Evolutionary conservation across 148 eudicot species (phyloP).

Genomic region (Tetragonia tetragonoides): DNA sequence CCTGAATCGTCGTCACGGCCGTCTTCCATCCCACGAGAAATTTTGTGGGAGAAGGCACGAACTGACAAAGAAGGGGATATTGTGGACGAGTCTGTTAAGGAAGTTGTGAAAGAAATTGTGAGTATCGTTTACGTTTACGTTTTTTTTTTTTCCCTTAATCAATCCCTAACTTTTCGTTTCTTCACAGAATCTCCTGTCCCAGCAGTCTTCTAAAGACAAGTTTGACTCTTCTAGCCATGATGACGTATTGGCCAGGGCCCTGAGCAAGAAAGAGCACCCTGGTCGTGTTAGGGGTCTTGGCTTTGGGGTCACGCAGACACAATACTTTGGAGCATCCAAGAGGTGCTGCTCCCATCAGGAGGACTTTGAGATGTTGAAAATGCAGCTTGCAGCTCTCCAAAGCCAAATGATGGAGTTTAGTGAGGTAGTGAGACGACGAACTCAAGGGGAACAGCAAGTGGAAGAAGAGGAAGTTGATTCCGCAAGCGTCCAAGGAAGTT

Average conservation of each 20-base stretch:
- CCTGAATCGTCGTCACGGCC: too few relatives aligned
- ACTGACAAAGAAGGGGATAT: neutral
- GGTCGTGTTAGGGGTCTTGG: conserved; percentile 21
- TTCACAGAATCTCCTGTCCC: conserved; percentile 4
- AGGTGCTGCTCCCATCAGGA: neutral
- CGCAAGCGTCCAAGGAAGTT: conserved; percentile 11
- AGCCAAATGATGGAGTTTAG: neutral
- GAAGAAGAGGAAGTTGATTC: conserved; percentile 3
- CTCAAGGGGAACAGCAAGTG: neutral
- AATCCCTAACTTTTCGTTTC: neutral
- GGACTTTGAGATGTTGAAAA: neutral
- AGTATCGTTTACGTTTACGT: neutral
- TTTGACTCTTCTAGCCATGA: neutral
- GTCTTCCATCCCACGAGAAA: neutral
- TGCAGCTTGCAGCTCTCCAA: neutral
- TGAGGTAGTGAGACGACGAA: neutral
- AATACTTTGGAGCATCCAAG: neutral
- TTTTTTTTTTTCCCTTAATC: neutral
- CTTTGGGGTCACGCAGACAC: conserved; percentile 1
- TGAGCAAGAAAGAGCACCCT: conserved; percentile 14
- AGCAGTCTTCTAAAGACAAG: conserved; percentile 2
- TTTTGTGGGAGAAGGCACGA: conserved; percentile 9
- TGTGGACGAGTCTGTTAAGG: neutral
- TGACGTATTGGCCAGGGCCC: conserved; percentile 10
- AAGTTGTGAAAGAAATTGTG: conserved; percentile 6